phyloP scores from a whole-genome alignment of 148 eudicot species.

The Spergularia marina region DNA sequence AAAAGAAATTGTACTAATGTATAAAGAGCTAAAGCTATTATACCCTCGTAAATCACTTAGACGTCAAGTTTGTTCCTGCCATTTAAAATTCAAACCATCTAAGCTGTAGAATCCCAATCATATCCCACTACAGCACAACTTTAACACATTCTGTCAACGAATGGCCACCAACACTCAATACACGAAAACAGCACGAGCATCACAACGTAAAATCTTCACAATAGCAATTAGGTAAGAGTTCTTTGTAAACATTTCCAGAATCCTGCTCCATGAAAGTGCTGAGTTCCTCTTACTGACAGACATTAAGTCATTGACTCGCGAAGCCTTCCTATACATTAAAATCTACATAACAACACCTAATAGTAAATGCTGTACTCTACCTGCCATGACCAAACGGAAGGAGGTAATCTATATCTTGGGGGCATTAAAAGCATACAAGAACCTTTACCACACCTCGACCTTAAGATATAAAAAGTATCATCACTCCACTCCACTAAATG shows the following conservation, averaged over 20 bases:
- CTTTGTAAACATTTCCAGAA: background rate
- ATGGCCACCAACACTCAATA: background rate
- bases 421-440: background rate
- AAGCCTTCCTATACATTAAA: background rate
- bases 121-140: too few species aligned
- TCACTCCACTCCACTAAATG: background rate
- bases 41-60: background rate
- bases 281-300: background rate
- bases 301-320: background rate
- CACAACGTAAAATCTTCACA: background rate
- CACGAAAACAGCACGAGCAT: background rate
- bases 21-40: background rate
- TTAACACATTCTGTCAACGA: background rate
- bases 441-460: background rate
- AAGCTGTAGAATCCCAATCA: background rate
- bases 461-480: background rate
- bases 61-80: background rate
- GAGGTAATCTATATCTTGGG: too few species aligned
- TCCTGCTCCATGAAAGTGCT: background rate
- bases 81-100: background rate
- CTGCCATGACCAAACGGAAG: too few species aligned
- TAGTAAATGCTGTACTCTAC: too few species aligned
- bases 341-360: background rate
- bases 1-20: background rate
- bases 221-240: background rate